A percentile compares a stretch with the other conserved stretches of the same genome.
These are phyloP conservation scores for Aegilops sharonensis DNA, from an alignment of 176 grass and related monocot genomes.

Conservation along the genomic window DNA sequence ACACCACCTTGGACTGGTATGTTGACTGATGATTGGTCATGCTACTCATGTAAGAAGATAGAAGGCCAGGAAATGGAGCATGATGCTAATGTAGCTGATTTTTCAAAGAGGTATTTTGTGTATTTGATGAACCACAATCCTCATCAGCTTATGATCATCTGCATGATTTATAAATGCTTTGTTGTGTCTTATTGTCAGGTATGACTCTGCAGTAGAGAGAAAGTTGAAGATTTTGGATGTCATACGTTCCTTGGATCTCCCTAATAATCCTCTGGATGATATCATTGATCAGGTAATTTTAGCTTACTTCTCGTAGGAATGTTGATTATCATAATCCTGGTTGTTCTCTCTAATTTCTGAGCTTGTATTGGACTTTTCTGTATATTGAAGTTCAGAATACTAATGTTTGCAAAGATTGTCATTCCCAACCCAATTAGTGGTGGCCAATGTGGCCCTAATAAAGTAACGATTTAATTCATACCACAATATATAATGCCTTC, in stretches of 20 bases:
- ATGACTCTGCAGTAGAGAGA: constrained; percentile 62
- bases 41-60: constrained; percentile 79
- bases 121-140: constrained; percentile 4
- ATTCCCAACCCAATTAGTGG: background rate
- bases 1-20: constrained; percentile 88
- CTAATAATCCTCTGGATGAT: constrained; percentile 98
- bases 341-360: constrained; percentile 15
- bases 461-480: background rate
- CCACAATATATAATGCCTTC: background rate
- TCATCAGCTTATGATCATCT: constrained; percentile 24
- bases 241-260: constrained; percentile 90
- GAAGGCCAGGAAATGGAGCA: constrained; percentile 68
- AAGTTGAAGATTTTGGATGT: constrained; percentile 80
- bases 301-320: background rate
- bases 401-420: background rate
- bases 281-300: constrained; percentile 95
- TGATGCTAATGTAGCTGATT: constrained; percentile 78
- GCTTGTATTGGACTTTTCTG: constrained; percentile 18
- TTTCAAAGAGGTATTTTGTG: constrained; percentile 69
- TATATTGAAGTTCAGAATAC: background rate
- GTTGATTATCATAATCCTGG: background rate
- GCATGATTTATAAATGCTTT: constrained; percentile 31
- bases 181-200: constrained; percentile 55
- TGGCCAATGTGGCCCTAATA: background rate
- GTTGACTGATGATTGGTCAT: constrained; percentile 89